A percentile compares a stretch with the other conserved stretches of the same genome.
phyloP scores from a whole-genome alignment of 2,329 filamentous ascomycete species.

The Phaeosphaeria sp. region DNA sequence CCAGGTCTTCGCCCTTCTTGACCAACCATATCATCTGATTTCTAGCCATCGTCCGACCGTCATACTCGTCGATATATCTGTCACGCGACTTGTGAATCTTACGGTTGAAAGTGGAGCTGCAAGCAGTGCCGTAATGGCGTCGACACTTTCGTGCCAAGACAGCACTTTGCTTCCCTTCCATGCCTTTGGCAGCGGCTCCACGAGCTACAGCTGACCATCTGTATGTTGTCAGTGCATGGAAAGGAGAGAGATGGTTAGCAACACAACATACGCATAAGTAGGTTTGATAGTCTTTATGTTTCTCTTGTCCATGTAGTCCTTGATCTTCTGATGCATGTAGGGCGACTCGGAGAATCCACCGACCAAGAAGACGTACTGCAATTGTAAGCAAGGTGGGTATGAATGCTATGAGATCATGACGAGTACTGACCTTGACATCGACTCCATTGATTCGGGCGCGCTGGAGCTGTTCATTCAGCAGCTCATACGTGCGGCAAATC shows the following conservation, averaged over 20 bases:
- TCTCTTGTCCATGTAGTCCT: not conserved
- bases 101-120: no score
- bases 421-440: slow-evolving; percentile 25
- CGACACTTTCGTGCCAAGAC: slow-evolving; percentile 28
- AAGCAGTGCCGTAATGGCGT: slow-evolving; percentile 25
- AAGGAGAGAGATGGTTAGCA: fast-evolving
- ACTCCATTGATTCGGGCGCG: slow-evolving; percentile 1
- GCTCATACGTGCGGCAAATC: slow-evolving; percentile 14
- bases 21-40: no score
- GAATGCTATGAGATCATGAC: no score
- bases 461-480: slow-evolving; percentile 18
- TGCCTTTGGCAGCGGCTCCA: slow-evolving; percentile 30
- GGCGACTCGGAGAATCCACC: slow-evolving; percentile 36
- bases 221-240: not conserved
- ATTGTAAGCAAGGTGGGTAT: no score
- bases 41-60: no score
- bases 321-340: slow-evolving; percentile 27
- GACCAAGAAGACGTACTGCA: slow-evolving; percentile 34
- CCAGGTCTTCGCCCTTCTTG: no score
- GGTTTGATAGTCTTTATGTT: slow-evolving; percentile 22
- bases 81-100: no score
- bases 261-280: slow-evolving; percentile 20
- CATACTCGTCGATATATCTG: no score
- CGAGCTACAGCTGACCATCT: slow-evolving; percentile 39
- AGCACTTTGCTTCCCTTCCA: slow-evolving; percentile 15